Evolutionary conservation across 2,329 filamentous ascomycete genomes (phyloP), one percentile per base, ranked within the genome.

Genomic region (Fusarium chuoi): DNA sequence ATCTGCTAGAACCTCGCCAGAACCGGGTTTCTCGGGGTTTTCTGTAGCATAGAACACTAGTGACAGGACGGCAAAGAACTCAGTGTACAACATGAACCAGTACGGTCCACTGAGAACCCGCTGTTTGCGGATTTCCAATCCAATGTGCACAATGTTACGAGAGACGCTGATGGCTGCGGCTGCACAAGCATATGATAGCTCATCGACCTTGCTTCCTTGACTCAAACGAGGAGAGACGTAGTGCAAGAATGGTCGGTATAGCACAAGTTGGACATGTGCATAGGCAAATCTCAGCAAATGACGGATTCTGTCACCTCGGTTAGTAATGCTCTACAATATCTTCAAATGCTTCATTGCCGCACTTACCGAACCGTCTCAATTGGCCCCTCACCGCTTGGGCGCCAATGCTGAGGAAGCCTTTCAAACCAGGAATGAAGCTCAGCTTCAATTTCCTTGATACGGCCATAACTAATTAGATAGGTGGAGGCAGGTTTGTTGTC

Each of bases 41-140:
- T 96, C 94, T 20, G 94, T 85, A 2, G 93, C 92, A 78, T 93
- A 96, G 78, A 94, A 96, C 3, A 96, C 86, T 51, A 96, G 85
- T 0, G 94, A 94, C 38, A 96, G 85, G 38, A 96, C 92, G 20
- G 93, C 91, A 79, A 95, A 95, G 83, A 94, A 95, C 22, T 93
- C 92, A 6, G 93, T 94, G 79, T 94, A 96, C 79, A 96, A 90
- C 75, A 93, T 93, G 79, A 96, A 96, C 94, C 94, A 96, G 81
- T 94, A 95, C 0, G 93, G 92, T 2, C 94, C 94, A 70, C 92
- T 92, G n/a, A 96, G 85, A 12, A 94, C 85, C 8, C 91, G 89
- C 77, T 92, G 89, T 79, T 91, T 92, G 74, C 92, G 91, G 85
- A 95, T 95, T 78, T 95, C 92, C 28, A 90, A 88, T 9, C 92